Evolutionary conservation across 768 basidiomycete species (phyloP).

Genomic region (Termitomyces sp.): DNA sequence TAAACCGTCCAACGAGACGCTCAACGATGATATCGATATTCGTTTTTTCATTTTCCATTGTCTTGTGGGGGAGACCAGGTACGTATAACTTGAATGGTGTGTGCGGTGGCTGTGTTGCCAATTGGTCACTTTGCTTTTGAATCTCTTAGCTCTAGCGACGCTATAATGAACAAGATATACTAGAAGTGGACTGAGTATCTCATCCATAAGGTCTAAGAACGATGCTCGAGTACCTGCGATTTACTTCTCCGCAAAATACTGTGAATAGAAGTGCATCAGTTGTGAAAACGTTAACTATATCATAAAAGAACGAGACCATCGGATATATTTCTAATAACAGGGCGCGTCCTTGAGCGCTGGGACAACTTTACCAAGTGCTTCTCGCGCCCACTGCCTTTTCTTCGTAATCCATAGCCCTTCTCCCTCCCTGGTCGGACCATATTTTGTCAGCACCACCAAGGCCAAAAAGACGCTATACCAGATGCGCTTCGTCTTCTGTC

Average conservation of each 20-base stretch:
- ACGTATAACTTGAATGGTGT: too few relatives aligned
- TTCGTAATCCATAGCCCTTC: conserved; percentile 15
- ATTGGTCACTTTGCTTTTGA: not conserved
- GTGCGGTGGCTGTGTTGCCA: not conserved
- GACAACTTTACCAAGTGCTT: conserved; percentile 34
- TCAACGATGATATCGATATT: too few relatives aligned
- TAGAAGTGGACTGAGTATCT: too few relatives aligned
- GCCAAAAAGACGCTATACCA: conserved; percentile 76
- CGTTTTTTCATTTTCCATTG: too few relatives aligned
- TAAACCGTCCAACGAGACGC: too few relatives aligned
- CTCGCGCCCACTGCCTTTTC: conserved; percentile 37
- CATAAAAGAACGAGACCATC: not conserved
- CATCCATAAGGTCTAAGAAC: too few relatives aligned
- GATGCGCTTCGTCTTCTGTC: conserved; percentile 71
- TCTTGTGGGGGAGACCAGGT: too few relatives aligned
- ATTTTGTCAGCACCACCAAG: conserved; percentile 45
- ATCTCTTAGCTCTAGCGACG: too few relatives aligned
- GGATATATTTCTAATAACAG: conserved; percentile 21
- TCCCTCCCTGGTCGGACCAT: conserved; percentile 13
- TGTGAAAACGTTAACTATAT: too few relatives aligned
- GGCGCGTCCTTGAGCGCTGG: conserved; percentile 47
- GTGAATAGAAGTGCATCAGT: not conserved
- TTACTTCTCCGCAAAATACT: not conserved
- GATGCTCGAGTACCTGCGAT: too few relatives aligned
- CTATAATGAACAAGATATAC: too few relatives aligned